phyloP scores from a whole-genome alignment of 148 eudicot species.

The Bassia scoparia region DNA sequence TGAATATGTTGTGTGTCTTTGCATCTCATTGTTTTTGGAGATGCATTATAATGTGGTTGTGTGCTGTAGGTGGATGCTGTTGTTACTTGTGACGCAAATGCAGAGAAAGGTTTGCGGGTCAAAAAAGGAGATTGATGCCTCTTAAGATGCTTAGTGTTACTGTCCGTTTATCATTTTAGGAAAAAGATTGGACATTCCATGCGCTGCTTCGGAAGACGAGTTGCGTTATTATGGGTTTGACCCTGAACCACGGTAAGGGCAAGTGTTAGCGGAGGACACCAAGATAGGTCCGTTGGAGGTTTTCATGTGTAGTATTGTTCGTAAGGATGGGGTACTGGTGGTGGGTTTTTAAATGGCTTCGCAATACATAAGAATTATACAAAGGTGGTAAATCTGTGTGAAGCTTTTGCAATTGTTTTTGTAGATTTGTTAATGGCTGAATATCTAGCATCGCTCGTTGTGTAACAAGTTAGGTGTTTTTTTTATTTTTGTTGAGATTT shows the following conservation, averaged over 20 bases:
- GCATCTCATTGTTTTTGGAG: not conserved
- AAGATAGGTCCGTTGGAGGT: constrained; percentile 64
- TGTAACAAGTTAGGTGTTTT: too few relatives aligned
- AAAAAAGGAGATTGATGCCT: constrained; percentile 61
- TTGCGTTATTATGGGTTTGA: constrained; percentile 51
- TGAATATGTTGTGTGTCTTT: not conserved
- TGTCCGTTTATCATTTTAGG: constrained; percentile 68
- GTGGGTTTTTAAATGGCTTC: constrained; percentile 82
- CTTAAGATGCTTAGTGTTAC: constrained; percentile 52
- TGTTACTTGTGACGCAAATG: constrained; percentile 72
- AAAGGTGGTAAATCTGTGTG: too few relatives aligned
- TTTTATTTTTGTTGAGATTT: too few relatives aligned
- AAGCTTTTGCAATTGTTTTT: too few relatives aligned
- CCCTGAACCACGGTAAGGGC: constrained; percentile 58
- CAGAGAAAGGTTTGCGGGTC: constrained; percentile 71
- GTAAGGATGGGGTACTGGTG: constrained; percentile 80
- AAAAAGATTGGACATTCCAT: constrained; percentile 62
- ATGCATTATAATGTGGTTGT: not conserved
- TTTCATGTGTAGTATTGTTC: constrained; percentile 76
- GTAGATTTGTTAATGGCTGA: too few relatives aligned
- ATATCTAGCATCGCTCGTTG: too few relatives aligned
- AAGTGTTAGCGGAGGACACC: constrained; percentile 46
- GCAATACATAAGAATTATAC: constrained; percentile 48
- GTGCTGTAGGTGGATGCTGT: constrained; percentile 62
- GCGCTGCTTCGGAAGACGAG: constrained; percentile 73